Percentiles rank a stretch among this genome's conserved stretches.
These are phyloP conservation scores for Saccharomyces hybrid DNA, from an alignment of 1,139 yeast species.

Conservation along the genomic window DNA sequence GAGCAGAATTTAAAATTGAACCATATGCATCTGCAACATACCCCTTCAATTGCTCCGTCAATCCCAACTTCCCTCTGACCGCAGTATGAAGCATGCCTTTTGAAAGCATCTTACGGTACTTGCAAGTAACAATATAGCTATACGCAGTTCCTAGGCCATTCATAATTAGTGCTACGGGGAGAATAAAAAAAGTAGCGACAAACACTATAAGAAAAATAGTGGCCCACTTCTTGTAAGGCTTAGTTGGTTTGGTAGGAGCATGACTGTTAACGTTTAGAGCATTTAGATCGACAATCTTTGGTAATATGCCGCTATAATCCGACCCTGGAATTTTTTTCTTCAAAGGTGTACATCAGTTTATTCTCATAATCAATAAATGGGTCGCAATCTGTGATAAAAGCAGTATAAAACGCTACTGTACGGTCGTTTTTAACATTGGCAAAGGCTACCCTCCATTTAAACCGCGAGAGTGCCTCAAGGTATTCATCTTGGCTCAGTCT, in stretches of 20 bases:
- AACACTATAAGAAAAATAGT: conserved; percentile 11
- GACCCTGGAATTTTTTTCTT: conserved; percentile 25
- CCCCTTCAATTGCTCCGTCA: conserved; percentile 19
- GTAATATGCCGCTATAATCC: conserved; percentile 23
- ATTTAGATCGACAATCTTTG: conserved; percentile 50
- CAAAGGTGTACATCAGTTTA: conserved; percentile 27
- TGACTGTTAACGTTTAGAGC: neutral
- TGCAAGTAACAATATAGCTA: conserved; percentile 24
- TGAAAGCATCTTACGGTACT: conserved; percentile 20
- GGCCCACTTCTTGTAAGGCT: conserved; percentile 5
- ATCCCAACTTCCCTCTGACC: conserved; percentile 17
- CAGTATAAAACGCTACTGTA: conserved; percentile 50
- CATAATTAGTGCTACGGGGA: conserved; percentile 25
- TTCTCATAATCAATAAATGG: conserved; percentile 40
- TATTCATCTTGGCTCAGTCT: conserved; percentile 48
- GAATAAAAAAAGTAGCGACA: conserved; percentile 13
- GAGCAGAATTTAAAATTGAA: conserved; percentile 10
- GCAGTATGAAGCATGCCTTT: conserved; percentile 17
- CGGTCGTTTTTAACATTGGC: conserved; percentile 77
- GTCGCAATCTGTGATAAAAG: conserved; percentile 41
- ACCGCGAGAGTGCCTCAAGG: conserved; percentile 47
- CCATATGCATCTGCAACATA: conserved; percentile 21
- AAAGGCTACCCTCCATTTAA: conserved; percentile 50
- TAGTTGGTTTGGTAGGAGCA: neutral
- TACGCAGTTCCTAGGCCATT: conserved; percentile 27